phyloP scores from a whole-genome alignment of 192 early-diverging fungal species.

The Pecoramyces ruminantium region DNA sequence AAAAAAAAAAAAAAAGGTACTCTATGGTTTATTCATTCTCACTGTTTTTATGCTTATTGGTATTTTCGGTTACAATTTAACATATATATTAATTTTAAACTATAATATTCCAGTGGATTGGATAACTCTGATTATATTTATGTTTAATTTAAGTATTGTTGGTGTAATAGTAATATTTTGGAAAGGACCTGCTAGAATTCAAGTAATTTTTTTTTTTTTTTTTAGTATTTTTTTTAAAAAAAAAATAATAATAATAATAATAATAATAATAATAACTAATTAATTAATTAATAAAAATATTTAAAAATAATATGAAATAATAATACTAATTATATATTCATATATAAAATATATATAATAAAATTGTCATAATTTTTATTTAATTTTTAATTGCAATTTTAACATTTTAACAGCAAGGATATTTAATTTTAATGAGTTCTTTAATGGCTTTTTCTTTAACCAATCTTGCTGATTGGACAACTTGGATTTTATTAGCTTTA shows the following conservation, averaged over 20 bases:
- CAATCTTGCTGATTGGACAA: conserved; percentile 47
- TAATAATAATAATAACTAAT: no score
- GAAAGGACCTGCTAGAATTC: conserved; percentile 55
- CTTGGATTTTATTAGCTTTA: conserved; percentile 65
- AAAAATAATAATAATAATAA: no score
- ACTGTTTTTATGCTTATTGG: conserved; percentile 54
- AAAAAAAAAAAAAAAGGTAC: no score
- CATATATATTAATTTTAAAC: conserved; percentile 12
- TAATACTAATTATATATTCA: no score
- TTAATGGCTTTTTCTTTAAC: conserved; percentile 63
- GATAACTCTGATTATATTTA: conserved; percentile 49
- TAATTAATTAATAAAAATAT: no score
- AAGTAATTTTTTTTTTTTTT: no score
- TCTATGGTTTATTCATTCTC: conserved; percentile 58
- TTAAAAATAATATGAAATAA: no score
- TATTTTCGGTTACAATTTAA: conserved; percentile 54
- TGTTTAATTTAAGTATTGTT: conserved; percentile 62
- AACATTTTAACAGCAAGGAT: conserved; percentile 48
- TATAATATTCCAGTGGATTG: conserved; percentile 48
- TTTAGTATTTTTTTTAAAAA: no score
- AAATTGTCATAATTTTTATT: no score
- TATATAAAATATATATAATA: no score
- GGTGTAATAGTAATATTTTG: conserved; percentile 63
- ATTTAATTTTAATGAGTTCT: conserved; percentile 59
- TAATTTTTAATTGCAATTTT: no score